Evolutionary conservation across 805 yeast species (phyloP).

Genomic region (Candida nonsorbophila): DNA sequence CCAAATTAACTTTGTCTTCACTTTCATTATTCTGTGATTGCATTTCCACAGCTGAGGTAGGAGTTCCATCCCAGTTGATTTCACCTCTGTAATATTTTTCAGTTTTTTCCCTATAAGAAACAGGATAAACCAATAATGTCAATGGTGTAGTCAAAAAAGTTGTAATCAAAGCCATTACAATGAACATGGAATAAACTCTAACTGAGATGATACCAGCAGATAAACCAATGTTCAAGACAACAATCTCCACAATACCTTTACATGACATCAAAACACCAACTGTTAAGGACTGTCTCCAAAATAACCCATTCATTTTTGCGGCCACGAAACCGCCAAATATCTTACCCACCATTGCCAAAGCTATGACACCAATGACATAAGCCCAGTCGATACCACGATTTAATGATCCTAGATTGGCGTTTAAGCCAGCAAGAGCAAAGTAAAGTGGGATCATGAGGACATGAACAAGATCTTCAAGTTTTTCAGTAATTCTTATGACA

Average conservation of each 20-base stretch:
- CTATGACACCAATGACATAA: conserved; percentile 61
- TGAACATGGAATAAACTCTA: conserved; percentile 72
- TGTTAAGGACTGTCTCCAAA: conserved; percentile 68
- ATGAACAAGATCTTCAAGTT: conserved; percentile 73
- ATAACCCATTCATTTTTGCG: conserved; percentile 55
- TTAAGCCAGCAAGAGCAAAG: conserved; percentile 75
- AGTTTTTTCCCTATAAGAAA: conserved; percentile 49
- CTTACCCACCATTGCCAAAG: conserved; percentile 65
- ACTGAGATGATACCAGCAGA: conserved; percentile 62
- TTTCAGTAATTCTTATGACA: conserved; percentile 63
- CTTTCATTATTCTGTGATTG: conserved; percentile 1
- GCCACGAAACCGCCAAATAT: conserved; percentile 62
- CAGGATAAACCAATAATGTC: conserved; percentile 58
- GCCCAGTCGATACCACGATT: conserved; percentile 74
- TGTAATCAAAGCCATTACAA: conserved; percentile 74
- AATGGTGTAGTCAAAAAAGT: conserved; percentile 80
- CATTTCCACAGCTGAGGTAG: conserved; percentile 1
- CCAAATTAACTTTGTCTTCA: conserved; percentile 8
- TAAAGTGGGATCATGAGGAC: conserved; percentile 69
- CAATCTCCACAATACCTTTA: conserved; percentile 84
- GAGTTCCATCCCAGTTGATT: conserved; percentile 20
- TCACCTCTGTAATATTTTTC: conserved; percentile 23
- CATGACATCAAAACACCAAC: conserved; percentile 85
- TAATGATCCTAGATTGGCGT: conserved; percentile 59
- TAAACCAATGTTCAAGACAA: conserved; percentile 69